Base-by-base conservation (phyloP, 2,329 filamentous ascomycete species). In the Colletotrichum sansevieriae region DNA sequence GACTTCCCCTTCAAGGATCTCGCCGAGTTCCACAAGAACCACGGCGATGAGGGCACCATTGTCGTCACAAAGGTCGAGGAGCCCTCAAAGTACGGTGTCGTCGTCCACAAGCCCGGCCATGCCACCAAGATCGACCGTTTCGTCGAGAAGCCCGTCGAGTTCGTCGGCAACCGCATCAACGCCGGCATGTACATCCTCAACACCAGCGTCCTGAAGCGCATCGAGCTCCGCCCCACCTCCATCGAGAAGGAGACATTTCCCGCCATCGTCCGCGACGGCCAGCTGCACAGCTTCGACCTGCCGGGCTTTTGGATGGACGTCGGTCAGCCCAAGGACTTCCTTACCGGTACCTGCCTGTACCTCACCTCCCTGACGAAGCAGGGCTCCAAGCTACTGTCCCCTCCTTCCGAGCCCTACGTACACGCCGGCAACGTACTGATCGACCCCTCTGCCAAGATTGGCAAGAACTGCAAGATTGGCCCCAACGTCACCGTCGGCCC, bases 231-330 rank as follows among this genome's bases (percentile, higher is more conserved):
- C 71, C 96, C 96, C 47, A 98, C 95, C 58, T 97, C 94, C 7
- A 99, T 98, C 79, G 95, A 99, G 84, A 95, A 98, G 84, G 96
- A 98, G 85, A 98, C 94, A 39, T 99, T 99, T 92, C 95, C 95
- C 54, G 90, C 93, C 75, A 96, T 98, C 80, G 92, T 92, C 82
- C 90, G 88, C 76, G 95, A 98, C 76, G 94, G 94, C 73, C 89
- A 95, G 82, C 85, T 98, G 71, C 95, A 98, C 87, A 97, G 94
- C 2, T 98, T 97, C 79, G 95, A 98, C 79, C 89, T 98, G 35
- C 94, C 98, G 74, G 94, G 95, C 75, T 98, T 97, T 89, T 98
- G 95, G 95, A 98, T 98, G 95, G 95, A 98, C 75, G 94, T 99
- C 72, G 95, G 95, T 76, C 95, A 99, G 83, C 95, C 95, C 75